Evolutionary conservation across 2,329 filamentous ascomycete genomes (phyloP).

Genomic region (Sporothrix phasma): DNA sequence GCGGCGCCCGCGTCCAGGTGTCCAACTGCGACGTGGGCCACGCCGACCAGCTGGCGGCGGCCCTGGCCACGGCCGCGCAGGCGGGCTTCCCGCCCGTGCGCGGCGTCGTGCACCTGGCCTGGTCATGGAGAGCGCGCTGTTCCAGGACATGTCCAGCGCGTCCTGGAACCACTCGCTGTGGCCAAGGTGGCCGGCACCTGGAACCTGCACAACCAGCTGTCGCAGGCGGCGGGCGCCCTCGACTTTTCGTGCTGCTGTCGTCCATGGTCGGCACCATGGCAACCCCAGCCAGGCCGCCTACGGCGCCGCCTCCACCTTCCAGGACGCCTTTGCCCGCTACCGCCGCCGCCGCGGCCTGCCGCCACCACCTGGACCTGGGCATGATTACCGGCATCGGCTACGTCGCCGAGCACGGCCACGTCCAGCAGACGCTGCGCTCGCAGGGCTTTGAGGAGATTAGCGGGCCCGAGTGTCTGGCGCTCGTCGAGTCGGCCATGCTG

Average conservation of each 20-base stretch:
- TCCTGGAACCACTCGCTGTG: slow-evolving; percentile 17
- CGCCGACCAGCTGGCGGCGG: slow-evolving; percentile 13
- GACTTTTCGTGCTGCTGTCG: slow-evolving; percentile 32
- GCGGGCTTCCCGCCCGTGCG: slow-evolving; percentile 16
- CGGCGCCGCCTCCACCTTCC: slow-evolving; percentile 32
- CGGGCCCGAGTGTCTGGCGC: slow-evolving; percentile 18
- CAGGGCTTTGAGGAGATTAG: slow-evolving; percentile 20
- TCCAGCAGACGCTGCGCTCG: slow-evolving; percentile 18
- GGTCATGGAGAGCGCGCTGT: slow-evolving; percentile 19
- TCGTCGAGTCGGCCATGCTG: slow-evolving; percentile 20
- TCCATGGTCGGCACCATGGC: slow-evolving; percentile 29
- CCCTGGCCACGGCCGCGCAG: slow-evolving; percentile 3
- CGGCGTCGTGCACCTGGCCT: slow-evolving; percentile 18
- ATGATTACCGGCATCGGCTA: slow-evolving; percentile 27
- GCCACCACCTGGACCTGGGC: slow-evolving; percentile 33
- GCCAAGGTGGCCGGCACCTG: slow-evolving; percentile 30
- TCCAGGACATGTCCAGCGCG: slow-evolving; percentile 17
- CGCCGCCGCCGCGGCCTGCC: slow-evolving; percentile 26
- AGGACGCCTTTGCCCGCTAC: slow-evolving; percentile 31
- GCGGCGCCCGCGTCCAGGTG: slow-evolving; percentile 12
- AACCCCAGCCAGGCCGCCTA: slow-evolving; percentile 33
- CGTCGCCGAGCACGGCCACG: slow-evolving; percentile 20
- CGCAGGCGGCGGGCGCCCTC: slow-evolving; percentile 12
- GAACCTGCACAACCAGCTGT: slow-evolving; percentile 28
- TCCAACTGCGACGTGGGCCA: slow-evolving; percentile 17